These are phyloP conservation scores for Arabidopsis suecica DNA, from an alignment of 345 rosid species.

Conservation along the genomic window DNA sequence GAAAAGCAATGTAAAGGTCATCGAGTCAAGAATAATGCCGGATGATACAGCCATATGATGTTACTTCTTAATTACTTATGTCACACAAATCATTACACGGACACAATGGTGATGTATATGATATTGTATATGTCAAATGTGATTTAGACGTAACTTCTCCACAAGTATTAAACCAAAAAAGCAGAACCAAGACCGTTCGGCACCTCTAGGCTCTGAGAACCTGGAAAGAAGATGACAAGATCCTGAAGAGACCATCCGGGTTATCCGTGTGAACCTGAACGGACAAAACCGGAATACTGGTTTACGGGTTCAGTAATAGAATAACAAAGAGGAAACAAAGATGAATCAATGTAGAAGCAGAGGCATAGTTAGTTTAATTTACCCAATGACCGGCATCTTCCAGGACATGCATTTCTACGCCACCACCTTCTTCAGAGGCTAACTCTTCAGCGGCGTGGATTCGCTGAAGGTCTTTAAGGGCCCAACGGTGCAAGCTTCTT, in stretches of 20 bases:
- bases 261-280: conserved; percentile 90
- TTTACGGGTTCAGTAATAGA: neutral
- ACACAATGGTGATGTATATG: conserved; percentile 17
- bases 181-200: conserved; percentile 4
- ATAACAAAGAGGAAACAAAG: conserved; percentile 22
- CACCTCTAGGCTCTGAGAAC: conserved; percentile 47
- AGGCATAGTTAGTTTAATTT: conserved; percentile 26
- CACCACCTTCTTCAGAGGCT: conserved; percentile 89
- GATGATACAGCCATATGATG: conserved; percentile 30
- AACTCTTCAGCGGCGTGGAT: conserved; percentile 91
- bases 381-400: conserved; percentile 99
- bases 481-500: conserved; percentile 98
- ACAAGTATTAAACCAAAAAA: neutral
- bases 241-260: conserved; percentile 92
- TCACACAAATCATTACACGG: conserved; percentile 17
- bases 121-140: conserved; percentile 15
- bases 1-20: conserved; percentile 15
- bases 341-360: conserved; percentile 21
- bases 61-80: conserved; percentile 15
- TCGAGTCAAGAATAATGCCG: conserved; percentile 29
- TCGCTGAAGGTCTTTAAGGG: conserved; percentile 86
- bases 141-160: conserved; percentile 10
- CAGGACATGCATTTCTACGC: conserved; percentile 94
- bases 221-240: conserved; percentile 80
- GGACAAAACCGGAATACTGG: neutral